phyloP scores from a whole-genome alignment of 768 basidiomycete genomes.

The Suillus placidus region DNA sequence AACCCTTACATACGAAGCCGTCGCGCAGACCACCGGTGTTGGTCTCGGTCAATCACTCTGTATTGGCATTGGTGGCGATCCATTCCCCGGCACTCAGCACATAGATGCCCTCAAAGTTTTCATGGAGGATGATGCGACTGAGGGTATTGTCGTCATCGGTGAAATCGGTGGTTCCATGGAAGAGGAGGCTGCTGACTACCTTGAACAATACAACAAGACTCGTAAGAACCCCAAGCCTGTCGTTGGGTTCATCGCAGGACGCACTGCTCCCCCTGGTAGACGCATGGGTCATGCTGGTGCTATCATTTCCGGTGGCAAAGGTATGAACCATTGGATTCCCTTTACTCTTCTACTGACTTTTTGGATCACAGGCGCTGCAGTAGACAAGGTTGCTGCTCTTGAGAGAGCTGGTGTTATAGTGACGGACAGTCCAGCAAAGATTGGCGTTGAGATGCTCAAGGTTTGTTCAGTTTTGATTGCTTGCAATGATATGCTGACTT shows the following conservation, averaged over 20 bases:
- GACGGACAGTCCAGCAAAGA: conserved; percentile 93
- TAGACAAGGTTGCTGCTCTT: conserved; percentile 90
- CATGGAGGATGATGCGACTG: conserved; percentile 90
- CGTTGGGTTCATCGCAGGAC: conserved; percentile 96
- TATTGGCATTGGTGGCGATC: conserved; percentile 97
- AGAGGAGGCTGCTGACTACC: conserved; percentile 97
- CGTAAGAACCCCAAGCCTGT: conserved; percentile 89
- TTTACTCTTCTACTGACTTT: neutral
- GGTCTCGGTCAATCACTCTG: conserved; percentile 97
- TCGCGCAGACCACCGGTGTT: conserved; percentile 93
- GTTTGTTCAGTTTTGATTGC: conserved; percentile 42
- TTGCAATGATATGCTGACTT: conserved; percentile 15
- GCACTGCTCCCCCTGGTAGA: conserved; percentile 95
- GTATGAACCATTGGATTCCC: conserved; percentile 38
- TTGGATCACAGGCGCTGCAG: conserved; percentile 67
- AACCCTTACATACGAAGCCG: conserved; percentile 97
- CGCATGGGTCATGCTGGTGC: conserved; percentile 99
- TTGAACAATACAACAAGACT: conserved; percentile 91
- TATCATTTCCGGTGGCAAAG: conserved; percentile 98
- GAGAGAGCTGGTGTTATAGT: conserved; percentile 92
- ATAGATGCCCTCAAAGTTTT: conserved; percentile 95
- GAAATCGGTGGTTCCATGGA: conserved; percentile 99
- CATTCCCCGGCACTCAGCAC: conserved; percentile 95
- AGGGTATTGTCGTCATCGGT: conserved; percentile 98
- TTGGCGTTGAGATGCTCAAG: conserved; percentile 88